Base-by-base conservation (phyloP, 2,329 filamentous ascomycete species). In the Diaporthe humulicola region DNA sequence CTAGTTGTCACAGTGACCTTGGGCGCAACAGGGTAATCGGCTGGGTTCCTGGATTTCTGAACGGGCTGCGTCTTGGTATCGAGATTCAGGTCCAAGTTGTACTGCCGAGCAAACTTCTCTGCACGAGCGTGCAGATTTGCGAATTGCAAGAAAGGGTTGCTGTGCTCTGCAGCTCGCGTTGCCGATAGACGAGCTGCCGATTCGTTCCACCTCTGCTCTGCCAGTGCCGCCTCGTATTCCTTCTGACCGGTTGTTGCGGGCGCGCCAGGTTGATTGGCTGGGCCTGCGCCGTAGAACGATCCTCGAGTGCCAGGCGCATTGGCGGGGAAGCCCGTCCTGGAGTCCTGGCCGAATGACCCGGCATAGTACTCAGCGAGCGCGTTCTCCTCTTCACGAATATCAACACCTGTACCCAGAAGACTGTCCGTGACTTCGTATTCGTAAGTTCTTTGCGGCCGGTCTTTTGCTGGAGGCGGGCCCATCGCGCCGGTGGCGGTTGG, bases 331-430 rank as follows among this genome's bases (percentile, higher is more conserved):
- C 92, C 86, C 61, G 88, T 86, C 80, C 88, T 84, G 70, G 88
- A 84, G 78, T 91, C 86, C 71, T 82, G 79, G 33, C 79, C 78
- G 70, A 81, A 84, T 72, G 82, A 80, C 71, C 86, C 84, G 58
- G 90, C 89, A 80, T 92, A 93, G 73, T 91, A 87, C 75, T 91
- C 92, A 58, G 94, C 92, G 82, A 97, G 88, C 78, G 92, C 94
- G 79, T 95, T 94, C 80, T 97, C 95, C 83, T 98, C 96, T 77
- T 95, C 95, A 74, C 93, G 92, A 61, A 98, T 85, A 85, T 98
- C 94, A 77, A 98, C 95, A 67, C 95, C 95, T 22, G 95, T 96
- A 25, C 94, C 94, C 25, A 93, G 93, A 72, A 98, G 85, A 69
- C 95, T 94, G 84, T 98, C 96, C 77, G 93, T 94, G 60, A 96